These are phyloP conservation scores for Globisporangium nodosum DNA, from an alignment of 352 stramenopile species.

Conservation along the genomic window DNA sequence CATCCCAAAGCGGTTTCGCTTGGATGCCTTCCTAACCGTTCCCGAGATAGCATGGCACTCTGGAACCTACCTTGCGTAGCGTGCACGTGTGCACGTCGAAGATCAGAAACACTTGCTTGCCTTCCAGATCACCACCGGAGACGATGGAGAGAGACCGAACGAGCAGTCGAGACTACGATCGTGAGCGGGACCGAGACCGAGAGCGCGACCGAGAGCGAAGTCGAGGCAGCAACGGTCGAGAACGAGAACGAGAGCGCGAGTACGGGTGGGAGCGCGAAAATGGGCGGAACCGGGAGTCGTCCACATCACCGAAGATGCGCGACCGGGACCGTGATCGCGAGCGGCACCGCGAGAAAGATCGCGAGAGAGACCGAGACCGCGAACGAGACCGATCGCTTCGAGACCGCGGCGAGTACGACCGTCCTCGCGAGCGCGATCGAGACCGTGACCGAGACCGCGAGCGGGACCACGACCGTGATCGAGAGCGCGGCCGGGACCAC, in stretches of 20 bases:
- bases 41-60: too few relatives aligned
- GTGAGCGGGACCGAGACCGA: constrained; percentile 13
- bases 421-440: constrained; percentile 23
- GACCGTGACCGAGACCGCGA: constrained; percentile 28
- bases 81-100: too few relatives aligned
- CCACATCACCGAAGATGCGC: constrained; percentile 8
- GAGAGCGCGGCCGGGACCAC: constrained; percentile 1
- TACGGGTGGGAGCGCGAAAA: constrained; percentile 16
- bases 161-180: constrained; percentile 17
- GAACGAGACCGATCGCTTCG: constrained; percentile 29
- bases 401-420: constrained; percentile 22
- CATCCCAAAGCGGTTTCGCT: too few relatives aligned
- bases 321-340: constrained; percentile 27
- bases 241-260: constrained; percentile 5
- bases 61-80: too few relatives aligned
- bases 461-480: constrained; percentile 22
- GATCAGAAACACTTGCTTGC: too few relatives aligned
- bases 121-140: too few relatives aligned
- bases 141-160: constrained; percentile 24
- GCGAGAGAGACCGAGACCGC: constrained; percentile 26
- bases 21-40: too few relatives aligned
- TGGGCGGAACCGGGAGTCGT: constrained; percentile 21
- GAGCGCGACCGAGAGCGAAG: constrained; percentile 3
- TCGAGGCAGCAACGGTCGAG: constrained; percentile 1
- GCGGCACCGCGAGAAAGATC: constrained; percentile 18